These are phyloP conservation scores for Cutaneotrichosporon arboriforme DNA, from an alignment of 1,284 basidiomycete genomes.

Conservation along the genomic window DNA sequence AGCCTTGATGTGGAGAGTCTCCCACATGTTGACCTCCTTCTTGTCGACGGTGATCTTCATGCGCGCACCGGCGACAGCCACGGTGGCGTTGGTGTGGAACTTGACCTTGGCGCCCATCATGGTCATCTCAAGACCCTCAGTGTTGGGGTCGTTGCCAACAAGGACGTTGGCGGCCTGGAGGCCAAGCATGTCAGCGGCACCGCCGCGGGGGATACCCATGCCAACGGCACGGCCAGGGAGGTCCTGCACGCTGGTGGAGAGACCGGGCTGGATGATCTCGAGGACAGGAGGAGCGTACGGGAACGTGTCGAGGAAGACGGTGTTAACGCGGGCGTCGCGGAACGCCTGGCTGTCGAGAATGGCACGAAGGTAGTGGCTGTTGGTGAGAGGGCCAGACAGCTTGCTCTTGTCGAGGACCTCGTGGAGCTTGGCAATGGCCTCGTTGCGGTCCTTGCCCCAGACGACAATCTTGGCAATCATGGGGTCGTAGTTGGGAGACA, in stretches of 20 bases:
- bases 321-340: constrained; percentile 53
- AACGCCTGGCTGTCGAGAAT: constrained; percentile 52
- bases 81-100: constrained; percentile 54
- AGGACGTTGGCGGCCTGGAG: constrained; percentile 60
- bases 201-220: constrained; percentile 62
- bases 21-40: constrained; percentile 52
- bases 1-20: constrained; percentile 51
- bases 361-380: constrained; percentile 54
- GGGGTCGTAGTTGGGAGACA: constrained; percentile 58
- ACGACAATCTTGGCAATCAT: constrained; percentile 48
- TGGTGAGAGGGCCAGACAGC: constrained; percentile 56
- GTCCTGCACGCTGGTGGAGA: constrained; percentile 62
- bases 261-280: constrained; percentile 57
- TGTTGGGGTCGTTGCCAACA: constrained; percentile 55
- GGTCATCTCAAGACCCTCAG: constrained; percentile 59
- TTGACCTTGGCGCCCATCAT: constrained; percentile 42
- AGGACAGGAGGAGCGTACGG: constrained; percentile 48
- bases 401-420: constrained; percentile 46
- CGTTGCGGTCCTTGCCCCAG: constrained; percentile 23
- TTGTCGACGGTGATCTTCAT: constrained; percentile 52
- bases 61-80: constrained; percentile 58
- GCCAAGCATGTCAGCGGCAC: constrained; percentile 61
- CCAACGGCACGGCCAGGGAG: constrained; percentile 58
- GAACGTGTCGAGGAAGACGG: constrained; percentile 52
- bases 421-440: constrained; percentile 20